phyloP scores from a whole-genome alignment of 768 basidiomycete genomes.

The Russula olivacea region DNA sequence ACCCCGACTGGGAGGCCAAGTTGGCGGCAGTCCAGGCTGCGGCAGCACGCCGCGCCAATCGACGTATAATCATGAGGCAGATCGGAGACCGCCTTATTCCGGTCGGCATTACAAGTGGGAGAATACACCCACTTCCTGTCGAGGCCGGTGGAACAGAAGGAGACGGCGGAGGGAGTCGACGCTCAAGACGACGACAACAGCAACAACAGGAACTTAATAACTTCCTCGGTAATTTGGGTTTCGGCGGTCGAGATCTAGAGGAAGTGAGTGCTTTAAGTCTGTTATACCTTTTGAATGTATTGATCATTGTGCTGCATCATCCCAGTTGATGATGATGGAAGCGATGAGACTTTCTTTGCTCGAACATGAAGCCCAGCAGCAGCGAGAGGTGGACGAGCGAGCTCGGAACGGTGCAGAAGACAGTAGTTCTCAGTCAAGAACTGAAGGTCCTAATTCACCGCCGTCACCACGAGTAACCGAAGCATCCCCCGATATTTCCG shows the following conservation, averaged over 20 bases:
- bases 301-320: not conserved
- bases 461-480: conserved; percentile 3
- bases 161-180: conserved; percentile 40
- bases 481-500: not conserved
- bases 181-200: conserved; percentile 53
- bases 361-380: conserved; percentile 92
- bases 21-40: conserved; percentile 89
- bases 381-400: conserved; percentile 66
- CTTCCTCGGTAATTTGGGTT: conserved; percentile 52
- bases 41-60: conserved; percentile 91
- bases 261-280: conserved; percentile 50
- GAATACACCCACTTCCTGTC: conserved; percentile 61
- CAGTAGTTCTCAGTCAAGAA: conserved; percentile 11
- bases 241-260: conserved; percentile 86
- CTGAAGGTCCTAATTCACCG: conserved; percentile 9
- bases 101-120: conserved; percentile 89
- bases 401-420: conserved; percentile 44
- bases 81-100: conserved; percentile 97
- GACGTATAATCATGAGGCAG: conserved; percentile 97
- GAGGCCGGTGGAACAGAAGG: conserved; percentile 48
- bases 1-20: conserved; percentile 98
- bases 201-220: conserved; percentile 56
- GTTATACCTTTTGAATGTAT: not conserved
- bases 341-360: conserved; percentile 93
- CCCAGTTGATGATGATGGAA: conserved; percentile 97